Conservation (phyloP, 176 grass and related monocot genomes). For the Melocanna baccifera region DNA sequence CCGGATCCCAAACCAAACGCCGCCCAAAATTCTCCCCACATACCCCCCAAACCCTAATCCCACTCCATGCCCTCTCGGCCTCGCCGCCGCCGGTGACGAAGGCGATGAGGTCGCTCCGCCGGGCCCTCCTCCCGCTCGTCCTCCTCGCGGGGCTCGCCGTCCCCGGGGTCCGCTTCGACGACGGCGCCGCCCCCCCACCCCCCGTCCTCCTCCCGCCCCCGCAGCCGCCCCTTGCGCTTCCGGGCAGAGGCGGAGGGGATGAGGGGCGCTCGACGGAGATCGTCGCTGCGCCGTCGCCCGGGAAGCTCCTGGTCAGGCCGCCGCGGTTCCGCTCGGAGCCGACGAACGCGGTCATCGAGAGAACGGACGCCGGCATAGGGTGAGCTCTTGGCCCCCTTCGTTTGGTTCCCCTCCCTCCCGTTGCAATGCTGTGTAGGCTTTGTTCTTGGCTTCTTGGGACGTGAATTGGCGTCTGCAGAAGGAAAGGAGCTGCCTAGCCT, state of each 20-base stretch:
- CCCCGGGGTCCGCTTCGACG: slow-evolving; percentile 34
- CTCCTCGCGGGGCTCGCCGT: slow-evolving; percentile 37
- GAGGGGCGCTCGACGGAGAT: slow-evolving; percentile 30
- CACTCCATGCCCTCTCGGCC: slow-evolving; percentile 13
- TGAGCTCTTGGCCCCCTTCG: background rate
- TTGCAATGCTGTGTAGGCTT: background rate
- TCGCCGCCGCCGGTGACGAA: background rate
- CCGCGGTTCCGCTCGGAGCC: background rate
- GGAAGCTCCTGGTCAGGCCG: slow-evolving; percentile 25
- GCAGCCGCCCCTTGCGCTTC: slow-evolving; percentile 28
- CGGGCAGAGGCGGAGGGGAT: background rate
- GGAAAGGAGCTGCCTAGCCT: background rate
- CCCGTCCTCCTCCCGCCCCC: background rate
- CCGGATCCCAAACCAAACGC: slow-evolving; percentile 20
- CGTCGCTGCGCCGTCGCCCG: background rate
- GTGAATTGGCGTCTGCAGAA: background rate
- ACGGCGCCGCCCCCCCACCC: background rate
- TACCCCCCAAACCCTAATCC: slow-evolving; percentile 19
- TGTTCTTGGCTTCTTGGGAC: background rate
- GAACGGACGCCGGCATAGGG: background rate
- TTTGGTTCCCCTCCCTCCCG: background rate
- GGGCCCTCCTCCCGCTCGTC: slow-evolving; percentile 38
- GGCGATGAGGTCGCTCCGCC: slow-evolving; percentile 33
- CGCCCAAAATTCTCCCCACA: background rate
- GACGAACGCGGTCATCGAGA: background rate